Evolutionary conservation across 495 filamentous ascomycete species (phyloP).

Genomic region (Trichoderma reesei): DNA sequence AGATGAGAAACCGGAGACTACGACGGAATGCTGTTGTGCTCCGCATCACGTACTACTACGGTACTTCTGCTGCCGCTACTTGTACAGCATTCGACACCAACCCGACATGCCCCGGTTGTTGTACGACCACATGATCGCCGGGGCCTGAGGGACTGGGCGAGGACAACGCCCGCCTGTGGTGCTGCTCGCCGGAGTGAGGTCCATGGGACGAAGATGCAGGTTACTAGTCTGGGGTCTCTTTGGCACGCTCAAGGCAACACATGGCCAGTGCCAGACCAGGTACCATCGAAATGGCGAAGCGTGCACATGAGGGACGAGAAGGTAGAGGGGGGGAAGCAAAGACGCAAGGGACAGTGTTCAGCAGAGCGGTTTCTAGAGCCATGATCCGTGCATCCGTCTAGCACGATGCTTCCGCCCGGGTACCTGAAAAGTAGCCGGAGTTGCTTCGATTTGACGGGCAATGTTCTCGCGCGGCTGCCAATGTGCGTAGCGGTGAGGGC

Average conservation of each 20-base stretch:
- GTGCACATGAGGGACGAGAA: background rate
- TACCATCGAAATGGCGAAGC: background rate
- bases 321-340: background rate
- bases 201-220: background rate
- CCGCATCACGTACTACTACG: background rate
- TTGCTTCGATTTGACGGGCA: background rate
- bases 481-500: background rate
- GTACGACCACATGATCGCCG: background rate
- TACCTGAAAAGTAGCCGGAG: too few relatives aligned
- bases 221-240: background rate
- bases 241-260: background rate
- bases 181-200: background rate
- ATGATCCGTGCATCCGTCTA: background rate
- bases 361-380: background rate
- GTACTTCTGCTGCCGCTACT: background rate
- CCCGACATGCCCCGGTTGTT: background rate
- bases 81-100: background rate
- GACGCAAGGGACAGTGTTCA: background rate
- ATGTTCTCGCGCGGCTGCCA: background rate
- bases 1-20: background rate
- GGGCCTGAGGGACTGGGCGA: background rate
- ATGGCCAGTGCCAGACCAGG: background rate
- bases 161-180: background rate
- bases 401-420: background rate
- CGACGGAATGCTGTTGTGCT: background rate